Evolutionary conservation across 2,329 filamentous ascomycete genomes (phyloP).

Genomic region (Alternaria viburni): DNA sequence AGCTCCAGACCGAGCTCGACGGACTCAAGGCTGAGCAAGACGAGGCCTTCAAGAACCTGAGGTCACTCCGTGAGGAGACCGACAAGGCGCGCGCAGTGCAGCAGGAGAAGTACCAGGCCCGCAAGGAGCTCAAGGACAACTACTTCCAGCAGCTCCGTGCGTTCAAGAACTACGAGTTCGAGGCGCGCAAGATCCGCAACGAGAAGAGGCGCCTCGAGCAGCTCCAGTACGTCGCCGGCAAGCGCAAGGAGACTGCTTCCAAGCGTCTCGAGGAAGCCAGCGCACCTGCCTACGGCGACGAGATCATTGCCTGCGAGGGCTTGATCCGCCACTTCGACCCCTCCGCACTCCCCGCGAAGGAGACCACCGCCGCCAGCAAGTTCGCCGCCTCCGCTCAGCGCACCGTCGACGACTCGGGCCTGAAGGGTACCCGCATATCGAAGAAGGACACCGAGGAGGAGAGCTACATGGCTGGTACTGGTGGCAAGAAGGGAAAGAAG

Average conservation of each 20-base stretch:
- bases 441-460: slow-evolving; percentile 90
- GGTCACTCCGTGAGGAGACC: slow-evolving; percentile 82
- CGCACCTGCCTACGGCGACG: slow-evolving; percentile 87
- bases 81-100: slow-evolving; percentile 83
- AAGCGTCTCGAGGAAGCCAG: slow-evolving; percentile 80
- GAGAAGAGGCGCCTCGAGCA: slow-evolving; percentile 85
- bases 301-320: slow-evolving; percentile 87
- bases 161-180: slow-evolving; percentile 81
- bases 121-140: slow-evolving; percentile 87
- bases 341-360: slow-evolving; percentile 66
- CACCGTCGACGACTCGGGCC: slow-evolving; percentile 80
- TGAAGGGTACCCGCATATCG: slow-evolving; percentile 84
- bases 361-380: slow-evolving; percentile 67
- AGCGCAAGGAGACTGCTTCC: slow-evolving; percentile 77
- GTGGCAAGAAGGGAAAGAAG: slow-evolving; percentile 88
- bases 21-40: slow-evolving; percentile 91
- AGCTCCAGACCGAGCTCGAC: slow-evolving; percentile 87
- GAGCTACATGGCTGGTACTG: slow-evolving; percentile 76
- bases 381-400: slow-evolving; percentile 77
- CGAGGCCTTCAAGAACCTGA: slow-evolving; percentile 85
- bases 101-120: slow-evolving; percentile 80
- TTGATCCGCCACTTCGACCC: slow-evolving; percentile 93
- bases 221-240: slow-evolving; percentile 72
- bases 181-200: slow-evolving; percentile 75
- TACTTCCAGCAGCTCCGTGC: slow-evolving; percentile 85